phyloP scores from a whole-genome alignment of 208 protist genomes.

The Tritrichomonas musculus region DNA sequence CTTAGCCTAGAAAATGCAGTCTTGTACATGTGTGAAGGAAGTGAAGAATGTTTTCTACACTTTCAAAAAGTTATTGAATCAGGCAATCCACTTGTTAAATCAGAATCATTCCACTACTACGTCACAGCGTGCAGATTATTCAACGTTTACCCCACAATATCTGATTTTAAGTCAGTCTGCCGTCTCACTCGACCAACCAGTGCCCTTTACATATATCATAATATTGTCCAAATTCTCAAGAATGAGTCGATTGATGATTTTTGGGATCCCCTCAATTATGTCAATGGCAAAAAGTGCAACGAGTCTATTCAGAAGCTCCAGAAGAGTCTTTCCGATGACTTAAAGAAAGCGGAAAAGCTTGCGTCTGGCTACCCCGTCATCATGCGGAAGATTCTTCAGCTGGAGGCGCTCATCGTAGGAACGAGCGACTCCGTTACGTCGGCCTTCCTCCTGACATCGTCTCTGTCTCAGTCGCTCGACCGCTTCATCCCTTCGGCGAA shows the following conservation, averaged over 20 bases:
- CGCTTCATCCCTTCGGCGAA: background rate
- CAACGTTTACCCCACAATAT: background rate
- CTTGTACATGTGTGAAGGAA: background rate
- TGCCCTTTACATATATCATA: background rate
- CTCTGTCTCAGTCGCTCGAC: background rate
- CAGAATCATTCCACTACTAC: background rate
- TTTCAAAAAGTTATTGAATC: background rate
- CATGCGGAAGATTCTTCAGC: background rate
- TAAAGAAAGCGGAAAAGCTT: background rate
- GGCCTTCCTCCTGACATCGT: background rate
- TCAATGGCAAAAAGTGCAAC: too few species aligned
- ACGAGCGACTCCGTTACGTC: background rate
- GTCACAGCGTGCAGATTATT: background rate
- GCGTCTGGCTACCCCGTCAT: background rate
- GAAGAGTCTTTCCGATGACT: background rate
- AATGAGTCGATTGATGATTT: background rate
- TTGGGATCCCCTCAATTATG: background rate
- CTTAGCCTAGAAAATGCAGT: background rate
- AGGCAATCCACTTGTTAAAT: background rate
- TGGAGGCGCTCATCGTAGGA: background rate
- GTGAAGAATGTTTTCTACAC: background rate
- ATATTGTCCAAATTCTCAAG: background rate
- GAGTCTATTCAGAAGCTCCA: too few species aligned
- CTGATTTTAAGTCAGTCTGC: background rate
- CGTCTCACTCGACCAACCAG: too few species aligned